Evolutionary conservation across 108 stramenopile genomes (phyloP).

Genomic region (Cylindrotheca fusiformis): DNA sequence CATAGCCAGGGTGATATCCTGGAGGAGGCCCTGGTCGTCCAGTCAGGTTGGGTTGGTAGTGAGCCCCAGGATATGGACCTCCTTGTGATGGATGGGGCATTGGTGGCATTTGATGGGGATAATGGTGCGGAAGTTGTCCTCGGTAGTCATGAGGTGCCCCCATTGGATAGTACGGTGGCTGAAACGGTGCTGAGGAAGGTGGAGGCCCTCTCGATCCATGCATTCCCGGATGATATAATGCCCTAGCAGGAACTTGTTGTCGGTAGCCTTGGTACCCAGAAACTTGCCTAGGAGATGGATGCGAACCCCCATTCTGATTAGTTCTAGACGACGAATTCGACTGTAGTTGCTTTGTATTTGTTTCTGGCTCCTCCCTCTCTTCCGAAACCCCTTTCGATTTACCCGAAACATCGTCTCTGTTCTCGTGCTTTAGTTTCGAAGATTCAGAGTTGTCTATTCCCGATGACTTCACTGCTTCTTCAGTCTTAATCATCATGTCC

Average conservation of each 20-base stretch:
- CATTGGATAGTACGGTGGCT: conserved; percentile 19
- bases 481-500: background rate
- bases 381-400: conserved; percentile 12
- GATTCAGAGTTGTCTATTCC: background rate
- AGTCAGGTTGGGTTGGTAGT: conserved; percentile 25
- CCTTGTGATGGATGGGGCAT: conserved; percentile 22
- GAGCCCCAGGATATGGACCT: conserved; percentile 13
- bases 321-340: conserved; percentile 16
- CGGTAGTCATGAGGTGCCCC: conserved; percentile 30
- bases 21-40: conserved; percentile 37
- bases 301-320: background rate
- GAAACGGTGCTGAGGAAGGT: conserved; percentile 14
- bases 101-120: conserved; percentile 40
- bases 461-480: background rate
- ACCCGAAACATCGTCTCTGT: conserved; percentile 7
- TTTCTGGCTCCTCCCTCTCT: conserved; percentile 13
- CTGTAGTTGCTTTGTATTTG: conserved; percentile 15
- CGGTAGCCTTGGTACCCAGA: conserved; percentile 7
- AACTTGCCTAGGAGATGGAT: background rate
- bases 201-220: conserved; percentile 28
- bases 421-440: background rate
- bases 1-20: conserved; percentile 29
- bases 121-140: conserved; percentile 24
- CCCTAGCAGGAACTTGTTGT: conserved; percentile 13
- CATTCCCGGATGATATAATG: conserved; percentile 8